Evolutionary conservation across 768 basidiomycete genomes (phyloP), one percentile per base, ranked within the genome.

Genomic region (Macrolepiota dolichaula): DNA sequence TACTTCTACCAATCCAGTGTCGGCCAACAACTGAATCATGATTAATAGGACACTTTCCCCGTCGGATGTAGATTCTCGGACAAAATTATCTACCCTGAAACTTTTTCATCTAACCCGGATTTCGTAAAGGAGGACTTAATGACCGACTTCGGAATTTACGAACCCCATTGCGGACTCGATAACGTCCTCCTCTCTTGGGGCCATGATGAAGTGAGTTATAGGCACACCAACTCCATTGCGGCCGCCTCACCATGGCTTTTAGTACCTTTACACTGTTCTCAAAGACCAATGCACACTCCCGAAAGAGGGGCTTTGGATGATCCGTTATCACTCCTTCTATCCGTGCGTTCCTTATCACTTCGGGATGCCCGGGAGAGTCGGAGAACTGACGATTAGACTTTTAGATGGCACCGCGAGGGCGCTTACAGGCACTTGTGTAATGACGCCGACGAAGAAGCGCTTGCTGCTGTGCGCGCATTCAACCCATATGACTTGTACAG

Each of bases 401-500:
- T 27, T 47, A 61, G 59, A 15, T 95, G 92, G 94, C 94, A 96
- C 73, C 82, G 94, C 47, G 94, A 95, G 69, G 82, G 82, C 57
- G 94, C 94, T 0, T 96, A 96, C 76, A 71, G 72, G 22, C 89
- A 95, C 69, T 83, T 96, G 42, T 87, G 85, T 63, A 87, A 87
- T 70, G 88, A 88, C 15, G 85, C 85, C 54, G 91, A 93, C 71
- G 65, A 74, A 59, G 74, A 76, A 58, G 79, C 84, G 13, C 83
- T 93, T 29, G 84, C 80, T 42, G 93, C 92, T 13, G 92, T 93
- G 25, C 82, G 82, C 47, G 88, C 87, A 0, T 96, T 96, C 83
- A 96, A 96, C 74, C 94, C 94, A 0, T 96, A 96, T 73, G 94
- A 96, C 69, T 82, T 97, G 3, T 97, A 97, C 78, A 90, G 88